Conservation (phyloP, 1,139 yeast genomes). For the Geotrichum candidum region DNA sequence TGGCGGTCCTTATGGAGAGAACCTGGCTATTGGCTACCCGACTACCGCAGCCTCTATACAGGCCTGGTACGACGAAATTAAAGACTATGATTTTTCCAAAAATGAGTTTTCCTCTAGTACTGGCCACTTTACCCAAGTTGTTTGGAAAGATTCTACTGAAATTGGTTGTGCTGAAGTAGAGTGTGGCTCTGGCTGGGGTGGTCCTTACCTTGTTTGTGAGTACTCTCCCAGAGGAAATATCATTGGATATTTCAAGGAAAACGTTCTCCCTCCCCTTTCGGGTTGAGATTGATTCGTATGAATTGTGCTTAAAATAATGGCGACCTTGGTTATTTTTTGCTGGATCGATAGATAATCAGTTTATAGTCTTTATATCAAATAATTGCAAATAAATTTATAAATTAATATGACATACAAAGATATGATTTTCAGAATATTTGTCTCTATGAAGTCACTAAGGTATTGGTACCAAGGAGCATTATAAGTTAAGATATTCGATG, state of each 20-base stretch:
- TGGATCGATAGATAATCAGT: no score
- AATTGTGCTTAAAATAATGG: no score
- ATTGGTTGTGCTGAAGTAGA: conserved; percentile 64
- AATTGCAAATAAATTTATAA: no score
- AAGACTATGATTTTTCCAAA: conserved; percentile 48
- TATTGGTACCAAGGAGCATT: no score
- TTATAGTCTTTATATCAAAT: no score
- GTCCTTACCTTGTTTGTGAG: conserved; percentile 36
- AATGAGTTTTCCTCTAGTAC: conserved; percentile 41
- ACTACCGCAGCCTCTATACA: conserved; percentile 54
- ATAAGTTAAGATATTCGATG: no score
- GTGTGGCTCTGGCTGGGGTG: conserved; percentile 30
- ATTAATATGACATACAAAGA: no score
- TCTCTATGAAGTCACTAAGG: no score
- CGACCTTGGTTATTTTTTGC: no score
- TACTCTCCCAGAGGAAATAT: conserved; percentile 38
- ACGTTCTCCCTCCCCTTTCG: conserved; percentile 37
- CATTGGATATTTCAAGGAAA: conserved; percentile 41
- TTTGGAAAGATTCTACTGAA: conserved; percentile 65
- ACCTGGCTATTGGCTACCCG: conserved; percentile 70
- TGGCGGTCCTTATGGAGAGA: conserved; percentile 79
- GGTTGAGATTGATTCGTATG: neutral
- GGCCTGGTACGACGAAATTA: conserved; percentile 75
- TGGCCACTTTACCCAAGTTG: conserved; percentile 81
- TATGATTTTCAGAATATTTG: no score